Evolutionary conservation across 345 rosid genomes (phyloP), one percentile per base, ranked within the genome.

Genomic region (Salix purpurea): DNA sequence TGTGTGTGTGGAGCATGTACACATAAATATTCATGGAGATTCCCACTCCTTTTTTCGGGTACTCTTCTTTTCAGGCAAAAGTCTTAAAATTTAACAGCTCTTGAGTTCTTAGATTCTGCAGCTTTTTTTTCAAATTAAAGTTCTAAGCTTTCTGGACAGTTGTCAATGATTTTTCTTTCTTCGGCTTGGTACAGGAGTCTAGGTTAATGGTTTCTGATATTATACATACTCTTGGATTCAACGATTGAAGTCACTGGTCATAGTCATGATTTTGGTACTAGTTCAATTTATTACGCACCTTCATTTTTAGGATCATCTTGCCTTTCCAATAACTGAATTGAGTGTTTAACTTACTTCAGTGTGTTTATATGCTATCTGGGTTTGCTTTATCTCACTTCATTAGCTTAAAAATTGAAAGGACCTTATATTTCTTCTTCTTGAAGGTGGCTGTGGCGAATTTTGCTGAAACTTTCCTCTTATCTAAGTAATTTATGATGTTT

Each of bases 21-120:
- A 34, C 50, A 40, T 72, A 80, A 80, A 83, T 72, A 77, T 75
- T 46, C 77, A 77, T 30, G n/a, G 76, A 64, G 75, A 71, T 75
- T 77, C 77, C 52, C 56, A n/a, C 69, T 66, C 68, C 46, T 74
- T 32, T 74, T 80, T 71, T 16, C 23, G 44, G 42, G 34, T 44
- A 15, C 61, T 48, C 64, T 52, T 42, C 73, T 71, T 77, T 79
- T 72, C 15, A 77, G 71, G 36, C 39, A 74, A 18, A 14, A 19
- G 37, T 64, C 79, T 14, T 64, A 30, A 58, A 66, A 21, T 62
- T 68, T 12, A 58, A 28, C 30, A 48, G 67, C 61, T 61, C 69
- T 42, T 61, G 11, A 60, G 48, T 69, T 56, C 9, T 69, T 69
- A n/a, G n/a, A 73, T 32, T 69, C 50, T 58, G n/a, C 34, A 73